A percentile compares a stretch with the other conserved stretches of the same genome.
Conservation (phyloP, 768 basidiomycete species). For the Leccinum fibrillosum region DNA sequence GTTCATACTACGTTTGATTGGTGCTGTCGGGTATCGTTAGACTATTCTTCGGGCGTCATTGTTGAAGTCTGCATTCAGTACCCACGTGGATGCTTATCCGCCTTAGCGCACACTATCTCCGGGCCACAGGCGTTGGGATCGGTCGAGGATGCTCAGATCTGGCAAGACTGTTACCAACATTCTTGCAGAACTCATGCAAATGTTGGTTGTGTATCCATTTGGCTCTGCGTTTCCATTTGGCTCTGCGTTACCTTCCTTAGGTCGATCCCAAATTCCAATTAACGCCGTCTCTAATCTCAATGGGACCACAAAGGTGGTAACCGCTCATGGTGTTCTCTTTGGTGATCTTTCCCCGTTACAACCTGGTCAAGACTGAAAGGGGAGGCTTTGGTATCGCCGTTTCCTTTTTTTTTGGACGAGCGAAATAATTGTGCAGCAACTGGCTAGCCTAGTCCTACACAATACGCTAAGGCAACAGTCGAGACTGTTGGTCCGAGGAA, state of each 20-base stretch:
- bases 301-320: slow-evolving; percentile 41
- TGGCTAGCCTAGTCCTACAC: too few relatives aligned
- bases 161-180: slow-evolving; percentile 57
- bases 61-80: slow-evolving; percentile 54
- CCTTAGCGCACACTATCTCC: slow-evolving; percentile 57
- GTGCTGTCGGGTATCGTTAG: slow-evolving; percentile 29
- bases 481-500: too few relatives aligned
- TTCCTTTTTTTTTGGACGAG: slow-evolving; percentile 14
- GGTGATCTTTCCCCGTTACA: slow-evolving; percentile 40
- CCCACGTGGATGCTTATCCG: slow-evolving; percentile 59
- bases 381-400: slow-evolving; percentile 44
- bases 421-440: too few relatives aligned
- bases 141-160: slow-evolving; percentile 41
- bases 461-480: too few relatives aligned
- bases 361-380: slow-evolving; percentile 13
- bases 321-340: slow-evolving; percentile 51
- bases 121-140: slow-evolving; percentile 34
- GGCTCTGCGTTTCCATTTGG: background rate
- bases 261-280: background rate
- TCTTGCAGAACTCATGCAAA: slow-evolving; percentile 55
- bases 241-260: background rate
- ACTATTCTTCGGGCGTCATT: slow-evolving; percentile 56
- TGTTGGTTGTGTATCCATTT: slow-evolving; percentile 31
- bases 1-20: background rate
- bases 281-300: slow-evolving; percentile 17